Conservation (phyloP, 306 rosid genomes). For the barrel medic (Medicago truncatula) region DNA sequence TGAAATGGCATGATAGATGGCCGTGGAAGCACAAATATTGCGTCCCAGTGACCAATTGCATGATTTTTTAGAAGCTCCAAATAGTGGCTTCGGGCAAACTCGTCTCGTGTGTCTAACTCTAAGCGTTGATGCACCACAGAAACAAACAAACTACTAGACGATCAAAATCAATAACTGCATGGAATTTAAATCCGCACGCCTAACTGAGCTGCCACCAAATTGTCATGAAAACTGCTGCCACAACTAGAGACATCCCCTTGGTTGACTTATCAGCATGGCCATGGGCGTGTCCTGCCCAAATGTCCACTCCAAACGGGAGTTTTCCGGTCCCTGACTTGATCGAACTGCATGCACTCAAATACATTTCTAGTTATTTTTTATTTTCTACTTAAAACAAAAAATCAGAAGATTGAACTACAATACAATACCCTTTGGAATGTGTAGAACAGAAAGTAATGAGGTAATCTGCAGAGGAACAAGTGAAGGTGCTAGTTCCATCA, state of each 20-base stretch:
- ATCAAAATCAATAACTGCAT: not conserved
- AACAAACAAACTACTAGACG: no score
- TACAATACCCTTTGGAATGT: slow-evolving; percentile 18
- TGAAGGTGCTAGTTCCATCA: slow-evolving; percentile 80
- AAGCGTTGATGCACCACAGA: no score
- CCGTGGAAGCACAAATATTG: no score
- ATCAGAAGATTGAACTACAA: not conserved
- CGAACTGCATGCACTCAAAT: not conserved
- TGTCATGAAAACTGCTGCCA: no score
- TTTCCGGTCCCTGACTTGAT: not conserved
- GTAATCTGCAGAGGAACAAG: slow-evolving; percentile 66
- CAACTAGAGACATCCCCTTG: not conserved
- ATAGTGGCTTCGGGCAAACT: no score
- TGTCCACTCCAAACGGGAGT: not conserved
- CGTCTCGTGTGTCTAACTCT: not conserved
- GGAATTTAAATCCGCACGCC: not conserved
- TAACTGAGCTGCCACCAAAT: not conserved
- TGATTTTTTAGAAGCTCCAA: no score
- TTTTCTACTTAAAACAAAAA: no score
- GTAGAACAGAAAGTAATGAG: slow-evolving; percentile 64
- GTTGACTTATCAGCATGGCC: not conserved
- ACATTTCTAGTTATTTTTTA: not conserved
- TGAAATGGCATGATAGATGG: not conserved
- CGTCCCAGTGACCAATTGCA: no score
- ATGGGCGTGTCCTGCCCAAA: not conserved